These are phyloP conservation scores for Glebionis coronaria DNA, from an alignment of 129 eudicot genomes.

Conservation along the genomic window DNA sequence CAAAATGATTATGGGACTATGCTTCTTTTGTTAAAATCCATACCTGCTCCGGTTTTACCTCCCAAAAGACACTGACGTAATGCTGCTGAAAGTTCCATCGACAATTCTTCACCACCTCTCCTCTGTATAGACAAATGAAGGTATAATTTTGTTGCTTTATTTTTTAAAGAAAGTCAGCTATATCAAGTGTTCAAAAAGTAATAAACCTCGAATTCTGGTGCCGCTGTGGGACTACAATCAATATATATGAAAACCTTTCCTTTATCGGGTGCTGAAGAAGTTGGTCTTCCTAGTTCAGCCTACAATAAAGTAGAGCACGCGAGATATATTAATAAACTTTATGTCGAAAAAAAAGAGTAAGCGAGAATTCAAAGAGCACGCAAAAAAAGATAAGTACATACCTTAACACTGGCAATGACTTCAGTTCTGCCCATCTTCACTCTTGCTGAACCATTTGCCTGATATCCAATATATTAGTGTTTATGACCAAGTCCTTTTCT, in stretches of 20 bases:
- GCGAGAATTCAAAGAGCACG: too few species aligned
- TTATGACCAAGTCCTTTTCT: too few species aligned
- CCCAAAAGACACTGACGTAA: conserved; percentile 86
- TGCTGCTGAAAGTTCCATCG: conserved; percentile 75
- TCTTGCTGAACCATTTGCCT: conserved; percentile 96
- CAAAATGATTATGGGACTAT: background rate
- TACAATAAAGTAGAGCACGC: conserved; percentile 33
- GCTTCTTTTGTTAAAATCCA: background rate
- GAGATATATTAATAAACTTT: background rate
- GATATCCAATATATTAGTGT: conserved; percentile 19
- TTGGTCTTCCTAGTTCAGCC: conserved; percentile 95
- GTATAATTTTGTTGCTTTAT: conserved; percentile 1
- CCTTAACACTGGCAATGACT: conserved; percentile 96
- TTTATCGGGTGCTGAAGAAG: conserved; percentile 73
- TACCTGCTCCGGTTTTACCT: conserved; percentile 95
- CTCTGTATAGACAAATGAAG: conserved; percentile 47
- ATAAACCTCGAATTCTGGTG: conserved; percentile 77
- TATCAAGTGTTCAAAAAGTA: background rate
- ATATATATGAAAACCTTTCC: conserved; percentile 79
- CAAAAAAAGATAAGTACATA: conserved; percentile 9
- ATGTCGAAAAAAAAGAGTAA: background rate
- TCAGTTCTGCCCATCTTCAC: conserved; percentile 84
- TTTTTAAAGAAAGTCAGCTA: too few species aligned
- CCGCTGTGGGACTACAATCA: conserved; percentile 95
- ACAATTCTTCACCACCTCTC: conserved; percentile 90